phyloP scores from a whole-genome alignment of 2,329 filamentous ascomycete genomes.

The Sclerotinia glacialis region DNA sequence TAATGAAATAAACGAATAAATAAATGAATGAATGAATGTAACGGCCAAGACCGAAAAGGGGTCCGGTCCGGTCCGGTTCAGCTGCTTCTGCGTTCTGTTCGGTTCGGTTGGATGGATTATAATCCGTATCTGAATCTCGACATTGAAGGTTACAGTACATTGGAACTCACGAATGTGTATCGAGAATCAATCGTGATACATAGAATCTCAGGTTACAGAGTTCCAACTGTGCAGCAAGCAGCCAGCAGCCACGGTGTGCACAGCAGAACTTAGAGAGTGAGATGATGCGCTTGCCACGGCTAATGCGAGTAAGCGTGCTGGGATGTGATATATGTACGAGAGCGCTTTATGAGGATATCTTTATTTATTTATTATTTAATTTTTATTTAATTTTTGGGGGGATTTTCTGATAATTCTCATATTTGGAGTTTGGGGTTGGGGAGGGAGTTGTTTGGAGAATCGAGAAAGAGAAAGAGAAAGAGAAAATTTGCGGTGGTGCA shows the following conservation, averaged over 20 bases:
- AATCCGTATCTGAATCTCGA: too few relatives aligned
- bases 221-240: too few relatives aligned
- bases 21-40: too few relatives aligned
- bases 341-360: background rate
- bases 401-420: background rate
- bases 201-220: too few relatives aligned
- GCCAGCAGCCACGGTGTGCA: slow-evolving; percentile 7
- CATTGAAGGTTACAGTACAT: too few relatives aligned
- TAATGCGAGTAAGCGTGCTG: background rate
- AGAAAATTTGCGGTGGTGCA: background rate
- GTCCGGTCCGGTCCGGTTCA: too few relatives aligned
- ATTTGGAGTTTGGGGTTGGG: background rate
- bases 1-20: background rate
- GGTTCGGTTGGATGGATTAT: too few relatives aligned
- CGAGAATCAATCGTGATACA: background rate
- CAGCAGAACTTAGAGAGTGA: background rate
- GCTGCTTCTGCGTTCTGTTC: background rate
- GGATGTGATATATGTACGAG: background rate
- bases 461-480: too few relatives aligned
- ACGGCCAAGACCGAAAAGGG: slow-evolving; percentile 1
- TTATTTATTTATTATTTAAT: too few relatives aligned
- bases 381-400: too few relatives aligned
- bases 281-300: slow-evolving; percentile 2
- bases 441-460: too few relatives aligned
- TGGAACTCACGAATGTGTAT: background rate